Evolutionary conservation across 2,329 filamentous ascomycete genomes (phyloP), one percentile per base, ranked within the genome.

Genomic region (Helminthosporium solani): DNA sequence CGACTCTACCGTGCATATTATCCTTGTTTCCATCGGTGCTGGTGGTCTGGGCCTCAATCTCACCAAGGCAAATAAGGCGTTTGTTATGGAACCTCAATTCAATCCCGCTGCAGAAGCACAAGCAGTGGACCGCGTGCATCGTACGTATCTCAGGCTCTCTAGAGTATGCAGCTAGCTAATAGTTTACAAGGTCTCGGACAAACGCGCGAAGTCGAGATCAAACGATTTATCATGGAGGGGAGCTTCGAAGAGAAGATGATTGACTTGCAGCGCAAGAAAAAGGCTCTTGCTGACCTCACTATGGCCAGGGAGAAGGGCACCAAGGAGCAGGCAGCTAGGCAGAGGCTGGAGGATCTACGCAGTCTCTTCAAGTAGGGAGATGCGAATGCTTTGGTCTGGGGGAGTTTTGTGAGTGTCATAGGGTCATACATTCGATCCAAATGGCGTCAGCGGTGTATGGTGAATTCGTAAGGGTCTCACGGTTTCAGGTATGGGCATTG

Each of bases 1-100:
- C 9, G 84, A 96, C 55, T 71, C 81, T 2, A 72, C 69, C 1
- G 80, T 95, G 28, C 84, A 84, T 25, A 85, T 96, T 42, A 90
- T 97, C 40, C 81, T 97, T 8, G 90, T 96, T 12, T 96, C 90
- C 8, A 95, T 96, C 70, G 90, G 86, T 64, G 92, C 92, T 0
- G 94, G 92, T 53, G 92, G 94, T 15, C 81, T 96, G 14, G 92
- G 92, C 12, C 83, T 97, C 31, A 97, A 97, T 64, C 75, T 97
- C 44, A 96, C 91, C 0, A 78, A 88, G 0, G 92, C 86, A 25
- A 94, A 85, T 65, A 87, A 82, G 44, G 92, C 95, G 12, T 97
- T 94, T 67, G 87, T 97, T 60, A 97, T 99, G 92, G 94, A 99
- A 68, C 94, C 94, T 4, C 91, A 96, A 65, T 99, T 92, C 75